Conservation (phyloP, 495 filamentous ascomycete genomes). For the Daldinia childiae region DNA sequence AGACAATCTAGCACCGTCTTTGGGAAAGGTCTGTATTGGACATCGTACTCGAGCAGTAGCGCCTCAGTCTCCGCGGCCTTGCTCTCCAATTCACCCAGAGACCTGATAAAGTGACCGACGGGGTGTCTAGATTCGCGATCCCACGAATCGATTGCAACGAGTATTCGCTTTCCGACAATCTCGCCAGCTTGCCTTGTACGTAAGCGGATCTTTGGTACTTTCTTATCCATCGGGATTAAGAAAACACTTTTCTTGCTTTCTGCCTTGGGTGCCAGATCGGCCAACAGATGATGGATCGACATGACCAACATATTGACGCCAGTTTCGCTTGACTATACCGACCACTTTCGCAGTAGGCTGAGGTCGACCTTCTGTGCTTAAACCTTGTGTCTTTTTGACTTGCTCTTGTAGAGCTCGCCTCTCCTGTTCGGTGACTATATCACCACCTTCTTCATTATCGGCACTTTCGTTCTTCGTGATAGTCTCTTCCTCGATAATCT, state of each 20-base stretch:
- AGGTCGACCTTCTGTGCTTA: conserved; percentile 76
- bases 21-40: conserved; percentile 97
- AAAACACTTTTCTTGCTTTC: conserved; percentile 93
- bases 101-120: conserved; percentile 91
- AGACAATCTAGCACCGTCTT: conserved; percentile 94
- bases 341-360: conserved; percentile 95
- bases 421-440: conserved; percentile 84
- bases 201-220: conserved; percentile 93
- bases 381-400: conserved; percentile 85
- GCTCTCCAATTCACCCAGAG: conserved; percentile 90
- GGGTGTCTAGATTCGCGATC: conserved; percentile 92
- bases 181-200: conserved; percentile 89
- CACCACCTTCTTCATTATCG: conserved; percentile 73
- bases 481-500: conserved; percentile 94
- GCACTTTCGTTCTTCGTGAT: conserved; percentile 91
- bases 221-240: conserved; percentile 95
- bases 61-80: conserved; percentile 98
- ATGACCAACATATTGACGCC: conserved; percentile 97
- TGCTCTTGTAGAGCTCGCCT: conserved; percentile 86
- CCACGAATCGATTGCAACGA: conserved; percentile 97
- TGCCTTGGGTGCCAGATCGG: conserved; percentile 71
- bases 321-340: conserved; percentile 91
- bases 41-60: conserved; percentile 91
- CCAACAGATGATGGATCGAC: conserved; percentile 87
- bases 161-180: conserved; percentile 86